These are phyloP conservation scores for Allium sativum DNA, from an alignment of 106 monocot genomes.

Conservation along the genomic window DNA sequence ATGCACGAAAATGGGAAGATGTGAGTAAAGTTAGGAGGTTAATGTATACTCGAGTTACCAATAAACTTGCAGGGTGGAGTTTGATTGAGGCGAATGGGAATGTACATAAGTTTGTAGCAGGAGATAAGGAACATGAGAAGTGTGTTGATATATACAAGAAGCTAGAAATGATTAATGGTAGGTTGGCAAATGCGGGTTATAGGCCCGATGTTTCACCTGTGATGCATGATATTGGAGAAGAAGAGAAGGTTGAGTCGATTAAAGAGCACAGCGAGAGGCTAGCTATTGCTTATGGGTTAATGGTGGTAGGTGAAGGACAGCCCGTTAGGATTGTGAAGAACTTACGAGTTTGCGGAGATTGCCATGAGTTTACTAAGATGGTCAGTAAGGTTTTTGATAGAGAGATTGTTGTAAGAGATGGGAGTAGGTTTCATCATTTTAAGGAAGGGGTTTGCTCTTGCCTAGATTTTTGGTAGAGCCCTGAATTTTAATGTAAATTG, in stretches of 20 bases:
- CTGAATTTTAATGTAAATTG: neutral
- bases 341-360: slow-evolving; percentile 48
- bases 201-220: slow-evolving; percentile 37
- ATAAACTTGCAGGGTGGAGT: slow-evolving; percentile 61
- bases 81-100: slow-evolving; percentile 41
- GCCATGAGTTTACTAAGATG: slow-evolving; percentile 64
- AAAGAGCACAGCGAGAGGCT: slow-evolving; percentile 57
- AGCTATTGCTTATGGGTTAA: slow-evolving; percentile 59
- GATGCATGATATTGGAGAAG: slow-evolving; percentile 57
- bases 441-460: slow-evolving; percentile 53
- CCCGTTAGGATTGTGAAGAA: slow-evolving; percentile 57
- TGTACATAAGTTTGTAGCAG: slow-evolving; percentile 42
- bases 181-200: slow-evolving; percentile 40
- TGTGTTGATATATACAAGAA: slow-evolving; percentile 28
- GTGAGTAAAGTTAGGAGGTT: slow-evolving; percentile 32
- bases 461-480: slow-evolving; percentile 43
- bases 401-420: slow-evolving; percentile 68
- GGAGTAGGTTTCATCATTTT: slow-evolving; percentile 68
- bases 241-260: slow-evolving; percentile 41
- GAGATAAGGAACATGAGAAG: slow-evolving; percentile 34
- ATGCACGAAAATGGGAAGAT: slow-evolving; percentile 52
- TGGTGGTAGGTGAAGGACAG: slow-evolving; percentile 17
- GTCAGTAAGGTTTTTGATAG: slow-evolving; percentile 39
- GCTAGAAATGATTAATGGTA: slow-evolving; percentile 20
- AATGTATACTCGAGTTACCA: slow-evolving; percentile 32